phyloP scores from a whole-genome alignment of 495 filamentous ascomycete genomes.

The Neurospora sp. region DNA sequence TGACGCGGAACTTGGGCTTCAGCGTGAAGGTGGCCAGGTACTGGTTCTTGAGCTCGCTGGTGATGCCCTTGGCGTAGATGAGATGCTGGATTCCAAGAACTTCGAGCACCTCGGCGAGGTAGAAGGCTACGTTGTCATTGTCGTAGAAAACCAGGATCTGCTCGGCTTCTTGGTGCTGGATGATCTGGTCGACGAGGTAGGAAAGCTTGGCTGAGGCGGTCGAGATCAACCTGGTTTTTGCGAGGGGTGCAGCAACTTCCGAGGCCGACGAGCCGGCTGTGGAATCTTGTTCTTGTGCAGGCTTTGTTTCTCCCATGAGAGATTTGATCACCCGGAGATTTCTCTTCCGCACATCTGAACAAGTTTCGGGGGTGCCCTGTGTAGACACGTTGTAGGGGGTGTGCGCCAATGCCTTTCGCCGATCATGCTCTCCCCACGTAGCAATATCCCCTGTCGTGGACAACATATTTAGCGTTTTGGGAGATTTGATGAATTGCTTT shows the following conservation, averaged over 20 bases:
- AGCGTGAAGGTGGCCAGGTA: constrained; percentile 73
- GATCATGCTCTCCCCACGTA: neutral
- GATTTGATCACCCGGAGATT: neutral
- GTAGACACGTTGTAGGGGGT: too few relatives aligned
- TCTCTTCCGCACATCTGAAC: neutral
- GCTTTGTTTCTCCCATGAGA: constrained; percentile 7
- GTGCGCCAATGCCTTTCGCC: neutral
- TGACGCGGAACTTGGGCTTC: constrained; percentile 46
- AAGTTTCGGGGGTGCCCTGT: too few relatives aligned
- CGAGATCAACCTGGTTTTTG: constrained; percentile 55
- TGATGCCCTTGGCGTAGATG: constrained; percentile 69
- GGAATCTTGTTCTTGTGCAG: neutral
- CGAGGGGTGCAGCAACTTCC: constrained; percentile 39
- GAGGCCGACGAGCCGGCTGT: neutral
- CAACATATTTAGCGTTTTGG: neutral
- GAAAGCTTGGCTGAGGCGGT: constrained; percentile 82
- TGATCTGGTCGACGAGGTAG: constrained; percentile 67
- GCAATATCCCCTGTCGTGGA: neutral
- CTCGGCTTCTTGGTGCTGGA: constrained; percentile 54
- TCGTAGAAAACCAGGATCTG: constrained; percentile 95
- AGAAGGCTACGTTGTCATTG: constrained; percentile 70
- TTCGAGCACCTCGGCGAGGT: constrained; percentile 75
- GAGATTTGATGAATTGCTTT: constrained; percentile 17
- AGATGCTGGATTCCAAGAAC: constrained; percentile 63
- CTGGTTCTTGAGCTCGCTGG: constrained; percentile 46